Percentiles rank a stretch among this genome's conserved stretches.
phyloP scores from a whole-genome alignment of 2,329 filamentous ascomycete species.

The Pleomassaria siparia region DNA sequence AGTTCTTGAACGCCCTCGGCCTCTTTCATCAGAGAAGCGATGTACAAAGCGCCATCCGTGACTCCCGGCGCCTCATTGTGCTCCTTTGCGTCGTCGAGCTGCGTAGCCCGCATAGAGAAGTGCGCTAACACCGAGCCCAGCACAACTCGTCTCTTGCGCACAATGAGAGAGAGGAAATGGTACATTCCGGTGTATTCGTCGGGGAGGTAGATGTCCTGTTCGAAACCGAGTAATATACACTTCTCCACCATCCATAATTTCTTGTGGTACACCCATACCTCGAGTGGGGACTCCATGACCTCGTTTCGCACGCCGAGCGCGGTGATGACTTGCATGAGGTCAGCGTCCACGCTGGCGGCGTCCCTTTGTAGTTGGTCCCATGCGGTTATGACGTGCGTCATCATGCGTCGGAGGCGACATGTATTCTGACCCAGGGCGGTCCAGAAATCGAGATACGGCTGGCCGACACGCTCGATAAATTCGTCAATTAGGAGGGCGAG shows the following conservation, averaged over 20 bases:
- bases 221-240: conserved; percentile 89
- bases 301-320: conserved; percentile 42
- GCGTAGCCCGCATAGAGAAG: conserved; percentile 5
- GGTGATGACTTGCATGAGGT: conserved; percentile 41
- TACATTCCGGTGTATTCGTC: conserved; percentile 90
- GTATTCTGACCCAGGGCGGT: conserved; percentile 86
- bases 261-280: conserved; percentile 86
- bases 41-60: conserved; percentile 13
- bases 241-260: conserved; percentile 87
- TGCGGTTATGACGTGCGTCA: conserved; percentile 79
- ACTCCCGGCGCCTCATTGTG: conserved; percentile 14
- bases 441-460: conserved; percentile 81
- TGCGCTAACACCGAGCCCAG: conserved; percentile 22
- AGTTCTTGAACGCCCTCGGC: conserved; percentile 30
- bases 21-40: conserved; percentile 30
- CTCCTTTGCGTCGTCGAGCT: conserved; percentile 4
- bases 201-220: conserved; percentile 83
- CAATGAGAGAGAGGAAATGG: conserved; percentile 54
- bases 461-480: conserved; percentile 58
- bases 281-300: conserved; percentile 69
- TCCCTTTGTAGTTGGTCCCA: conserved; percentile 85
- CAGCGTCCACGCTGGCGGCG: conserved; percentile 53
- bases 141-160: conserved; percentile 22
- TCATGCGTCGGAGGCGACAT: conserved; percentile 83
- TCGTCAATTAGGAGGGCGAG: conserved; percentile 69